phyloP scores from a whole-genome alignment of 805 yeast genomes.

The Myxozyma neotropica region DNA sequence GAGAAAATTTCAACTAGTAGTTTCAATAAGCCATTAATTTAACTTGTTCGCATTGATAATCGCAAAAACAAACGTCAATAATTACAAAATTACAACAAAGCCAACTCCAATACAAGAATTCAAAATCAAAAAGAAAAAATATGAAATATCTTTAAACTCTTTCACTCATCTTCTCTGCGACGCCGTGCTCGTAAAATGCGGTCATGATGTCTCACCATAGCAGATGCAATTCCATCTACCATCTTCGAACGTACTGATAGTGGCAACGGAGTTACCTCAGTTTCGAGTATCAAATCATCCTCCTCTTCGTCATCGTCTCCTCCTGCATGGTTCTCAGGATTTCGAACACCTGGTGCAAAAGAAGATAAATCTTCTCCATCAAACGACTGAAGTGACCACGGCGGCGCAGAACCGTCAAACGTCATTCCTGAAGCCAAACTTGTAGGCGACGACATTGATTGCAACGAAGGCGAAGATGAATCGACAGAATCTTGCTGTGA shows the following conservation, averaged over 20 bases:
- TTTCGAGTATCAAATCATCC: conserved; percentile 8
- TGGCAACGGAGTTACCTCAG: conserved; percentile 16
- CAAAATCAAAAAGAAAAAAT: too few species aligned
- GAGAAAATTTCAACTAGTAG: too few species aligned
- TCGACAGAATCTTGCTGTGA: background rate
- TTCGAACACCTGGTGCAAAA: background rate
- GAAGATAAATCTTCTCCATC: conserved; percentile 3
- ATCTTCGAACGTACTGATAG: conserved; percentile 5
- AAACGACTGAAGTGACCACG: conserved; percentile 18
- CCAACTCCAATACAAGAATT: too few species aligned
- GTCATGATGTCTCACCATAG: conserved; percentile 24
- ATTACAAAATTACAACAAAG: conserved; percentile 44
- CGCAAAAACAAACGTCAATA: too few species aligned
- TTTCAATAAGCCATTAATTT: too few species aligned
- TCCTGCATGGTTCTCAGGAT: conserved; percentile 3
- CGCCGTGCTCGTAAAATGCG: conserved; percentile 7
- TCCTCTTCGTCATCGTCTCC: conserved; percentile 12
- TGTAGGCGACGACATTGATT: conserved; percentile 20
- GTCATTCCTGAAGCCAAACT: conserved; percentile 22
- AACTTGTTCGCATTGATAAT: too few species aligned
- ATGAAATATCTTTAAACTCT: conserved; percentile 49
- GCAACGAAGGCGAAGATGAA: conserved; percentile 9
- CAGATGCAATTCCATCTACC: conserved; percentile 29
- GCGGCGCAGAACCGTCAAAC: background rate
- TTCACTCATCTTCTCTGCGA: conserved; percentile 31